Base-by-base conservation (phyloP, 768 basidiomycete species). In the Boletus coccyginus region DNA sequence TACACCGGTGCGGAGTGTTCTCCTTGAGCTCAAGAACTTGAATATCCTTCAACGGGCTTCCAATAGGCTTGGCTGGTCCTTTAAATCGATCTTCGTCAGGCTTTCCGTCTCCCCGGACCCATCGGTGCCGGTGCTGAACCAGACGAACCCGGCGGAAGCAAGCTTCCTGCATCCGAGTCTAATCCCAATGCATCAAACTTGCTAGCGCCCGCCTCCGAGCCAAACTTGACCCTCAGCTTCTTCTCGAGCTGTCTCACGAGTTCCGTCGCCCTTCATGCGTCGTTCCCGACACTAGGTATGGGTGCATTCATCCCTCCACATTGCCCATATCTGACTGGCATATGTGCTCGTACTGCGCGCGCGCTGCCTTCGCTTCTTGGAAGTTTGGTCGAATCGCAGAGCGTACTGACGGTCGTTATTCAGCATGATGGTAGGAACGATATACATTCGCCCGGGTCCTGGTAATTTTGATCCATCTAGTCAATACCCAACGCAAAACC, bases 111-210 rank as follows among this genome's bases (percentile, higher is more conserved):
- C 73, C 79, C 82, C 7, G 56, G 31, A 13, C 59, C 58, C 32
- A n/a, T 4, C 16, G 56, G 11, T 17, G 39, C 36, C 16, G 56
- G 29, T n/a, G 32, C 31, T 4, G 62, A 33, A 14, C 21, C 46
- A 12, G 64, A 14, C 13, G 65, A 55, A 29, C 61, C 16, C 19
- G 78, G 70, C 5, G 74, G 65, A 2, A 77, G 64, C 17, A 70
- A 55, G 7, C 64, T 58, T 13, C 73, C 72, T 11, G 71, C 68
- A 0, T 21, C 21, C 21, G 21, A 21, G 1, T 77, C 77, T 33
- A 88, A 66, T 0, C 87, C 87, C 29, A 90, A 71, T 12, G 89
- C 78, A 70, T 94, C 92, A 64, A 93, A 91, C 68, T 88, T 90
- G 69, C 77, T 78, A 94, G 77, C 10, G 89, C 91, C 24, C 84